Percentiles rank a stretch among this genome's conserved stretches.
phyloP scores from a whole-genome alignment of 2,329 filamentous ascomycete species.

The Diatrype stigma region DNA sequence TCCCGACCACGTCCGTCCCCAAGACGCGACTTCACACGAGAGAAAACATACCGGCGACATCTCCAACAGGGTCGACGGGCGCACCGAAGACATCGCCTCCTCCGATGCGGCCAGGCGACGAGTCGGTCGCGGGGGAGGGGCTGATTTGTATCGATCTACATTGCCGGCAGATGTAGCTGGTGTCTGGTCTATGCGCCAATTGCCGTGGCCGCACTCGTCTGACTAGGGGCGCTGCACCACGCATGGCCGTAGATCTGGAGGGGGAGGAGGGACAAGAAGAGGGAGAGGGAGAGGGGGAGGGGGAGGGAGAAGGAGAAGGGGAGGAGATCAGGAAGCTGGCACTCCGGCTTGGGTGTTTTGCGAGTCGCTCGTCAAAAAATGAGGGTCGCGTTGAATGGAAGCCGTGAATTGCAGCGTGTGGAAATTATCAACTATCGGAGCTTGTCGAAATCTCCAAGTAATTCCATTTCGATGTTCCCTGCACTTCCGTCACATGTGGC shows the following conservation, averaged over 20 bases:
- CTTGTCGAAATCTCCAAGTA: background rate
- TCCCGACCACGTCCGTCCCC: background rate
- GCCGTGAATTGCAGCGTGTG: no score
- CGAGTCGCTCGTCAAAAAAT: no score
- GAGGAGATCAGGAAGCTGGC: no score
- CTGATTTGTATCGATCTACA: conserved; percentile 58
- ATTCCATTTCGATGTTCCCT: background rate
- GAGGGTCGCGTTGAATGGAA: no score
- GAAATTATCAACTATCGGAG: background rate
- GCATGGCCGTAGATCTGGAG: background rate
- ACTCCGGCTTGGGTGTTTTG: no score
- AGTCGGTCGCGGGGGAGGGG: conserved; percentile 51
- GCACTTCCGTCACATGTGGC: background rate
- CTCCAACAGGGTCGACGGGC: conserved; percentile 36
- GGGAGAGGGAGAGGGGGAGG: background rate
- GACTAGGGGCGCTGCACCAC: conserved; percentile 1
- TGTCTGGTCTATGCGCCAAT: background rate
- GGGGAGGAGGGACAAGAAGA: background rate
- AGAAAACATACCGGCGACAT: conserved; percentile 42
- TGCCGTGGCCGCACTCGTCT: conserved; percentile 4
- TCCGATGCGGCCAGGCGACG: conserved; percentile 36
- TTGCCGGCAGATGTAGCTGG: conserved; percentile 41
- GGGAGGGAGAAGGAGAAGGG: background rate
- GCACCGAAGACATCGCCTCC: conserved; percentile 49
- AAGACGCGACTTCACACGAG: background rate